These are phyloP conservation scores for Neofusicoccum parvum DNA, from an alignment of 2,329 filamentous ascomycete species.

Conservation along the genomic window DNA sequence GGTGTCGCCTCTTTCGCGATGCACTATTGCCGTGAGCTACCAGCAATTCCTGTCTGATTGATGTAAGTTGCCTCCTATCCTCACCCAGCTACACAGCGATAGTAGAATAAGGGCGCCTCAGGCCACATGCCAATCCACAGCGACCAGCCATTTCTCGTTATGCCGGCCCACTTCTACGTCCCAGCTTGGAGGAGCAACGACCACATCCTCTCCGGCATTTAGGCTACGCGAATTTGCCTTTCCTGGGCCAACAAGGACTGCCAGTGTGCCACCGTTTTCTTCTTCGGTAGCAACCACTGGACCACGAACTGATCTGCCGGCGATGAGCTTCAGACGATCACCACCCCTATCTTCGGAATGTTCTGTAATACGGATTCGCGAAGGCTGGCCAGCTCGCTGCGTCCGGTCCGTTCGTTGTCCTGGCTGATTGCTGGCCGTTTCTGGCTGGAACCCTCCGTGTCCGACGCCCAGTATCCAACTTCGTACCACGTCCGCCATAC, in stretches of 20 bases:
- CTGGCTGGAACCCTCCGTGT: neutral
- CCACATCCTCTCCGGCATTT: slow-evolving; percentile 34
- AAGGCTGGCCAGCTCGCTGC: neutral
- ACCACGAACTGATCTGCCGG: neutral
- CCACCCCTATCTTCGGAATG: neutral
- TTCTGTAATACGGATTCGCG: slow-evolving; percentile 23
- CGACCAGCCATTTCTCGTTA: slow-evolving; percentile 41
- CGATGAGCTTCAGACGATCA: slow-evolving; percentile 9
- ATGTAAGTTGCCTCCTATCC: neutral
- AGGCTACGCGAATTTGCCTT: slow-evolving; percentile 28
- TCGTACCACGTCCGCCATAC: slow-evolving; percentile 52
- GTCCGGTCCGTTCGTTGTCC: neutral
- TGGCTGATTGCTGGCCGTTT: neutral
- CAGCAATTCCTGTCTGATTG: too few relatives aligned
- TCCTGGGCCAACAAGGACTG: slow-evolving; percentile 35
- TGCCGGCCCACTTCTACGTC: slow-evolving; percentile 36
- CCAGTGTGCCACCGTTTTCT: slow-evolving; percentile 13
- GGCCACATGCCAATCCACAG: slow-evolving; percentile 44
- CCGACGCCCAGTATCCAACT: slow-evolving; percentile 53
- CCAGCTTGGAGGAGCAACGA: slow-evolving; percentile 45
- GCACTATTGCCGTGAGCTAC: too few relatives aligned
- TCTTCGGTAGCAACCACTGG: slow-evolving; percentile 8
- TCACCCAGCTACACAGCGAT: neutral
- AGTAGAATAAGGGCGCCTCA: neutral
- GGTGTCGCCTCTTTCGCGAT: too few relatives aligned